Base-by-base conservation (phyloP, 257 asterid genomes). In the Avicennia marina region DNA sequence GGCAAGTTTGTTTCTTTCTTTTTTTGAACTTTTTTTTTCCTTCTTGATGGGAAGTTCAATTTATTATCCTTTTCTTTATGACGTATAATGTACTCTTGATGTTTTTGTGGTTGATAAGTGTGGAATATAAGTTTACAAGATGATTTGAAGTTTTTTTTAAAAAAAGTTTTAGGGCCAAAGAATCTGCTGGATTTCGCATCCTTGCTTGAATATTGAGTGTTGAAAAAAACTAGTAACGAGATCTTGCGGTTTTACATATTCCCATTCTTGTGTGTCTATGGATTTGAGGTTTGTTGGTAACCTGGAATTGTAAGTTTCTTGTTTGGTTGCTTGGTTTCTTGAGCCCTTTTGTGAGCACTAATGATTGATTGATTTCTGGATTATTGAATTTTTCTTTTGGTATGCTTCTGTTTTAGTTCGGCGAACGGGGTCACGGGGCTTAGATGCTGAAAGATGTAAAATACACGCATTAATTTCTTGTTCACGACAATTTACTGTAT, bases 1-100 rank as follows among this genome's bases (percentile, higher is more conserved):
- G 88, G 89, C 44, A 71, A 53, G 61, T 61, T 55, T 34, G n/a
- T n/a, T 18, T 43, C 15, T 20, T 25, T 7, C 39, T 21, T 1
- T 2, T n/a, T 18, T 15, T 11, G 9, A 26, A 29, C 7, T 67
- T 11, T 5, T 25, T 40, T 13, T 45, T 53, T 1, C 2, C 4
- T 26, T 39, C 56, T 33, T 60, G 7, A 19, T 38, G 21, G 53
- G 47, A 33, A 7, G 13, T 24, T 38, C 21, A 51, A 51, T 19
- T 10, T 32, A 36, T 15, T 4, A 31, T 42, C 26, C 29, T 16
- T 49, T 27, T 15, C 6, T 29, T 49, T 49, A 11, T 58, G 26
- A 20, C 12, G 6, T 31, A 13, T 8, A 17, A 31, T 47, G 36
- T 11, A 18, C 20, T 57, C 26, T 42, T n/a, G n/a, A 6, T 21